Base-by-base conservation (phyloP, 2,329 filamentous ascomycete species). In the Cladophialophora exuberans region DNA sequence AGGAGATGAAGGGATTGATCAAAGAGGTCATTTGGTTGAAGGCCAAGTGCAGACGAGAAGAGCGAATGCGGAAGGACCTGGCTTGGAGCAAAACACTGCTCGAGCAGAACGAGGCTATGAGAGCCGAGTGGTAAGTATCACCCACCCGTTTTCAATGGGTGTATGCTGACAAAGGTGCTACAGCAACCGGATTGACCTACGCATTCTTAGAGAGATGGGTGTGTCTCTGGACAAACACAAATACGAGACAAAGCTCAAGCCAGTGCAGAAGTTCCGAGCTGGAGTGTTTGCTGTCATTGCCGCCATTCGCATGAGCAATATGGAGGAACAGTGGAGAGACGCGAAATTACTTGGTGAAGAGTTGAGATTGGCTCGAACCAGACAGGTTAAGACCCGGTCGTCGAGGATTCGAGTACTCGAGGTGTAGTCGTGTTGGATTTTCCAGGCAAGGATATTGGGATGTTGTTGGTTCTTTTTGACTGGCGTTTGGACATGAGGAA, bases 1-100 rank as follows among this genome's bases (percentile, higher is more conserved):
- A 87, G 41, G 85, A 90, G 65, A 83, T 97, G 49, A 84, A 86
- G 63, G 93, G 93, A 15, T 80, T 97, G 68, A 83, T 84, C 49
- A 88, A 94, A 74, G 92, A 97, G 73, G 93, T 97, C 69, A 83
- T 91, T 66, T 97, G 89, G 85, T 84, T 97, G 70, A 85, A 91
- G 65, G 89, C 90, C 1, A 84, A 87, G 48, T 89, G 88, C 75
- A 81, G 84, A 68, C 83, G 94, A 26, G 93, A 97, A 72, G 84
- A 89, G 64, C 83, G 82, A 46, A 86, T 97, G 73, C 83, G 94
- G 36, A 81, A 82, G 60, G 89, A 92, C 66, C 83, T 93, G 26
- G 89, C 88, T 6, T 96, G 87, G 74, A 90, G 90, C 61, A 99
- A 99, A 80, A 84, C 82, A 63, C 92, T 90, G 71, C 83, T 97